phyloP scores from a whole-genome alignment of 75 land plant genomes.

The Selaginella tamariscina region DNA sequence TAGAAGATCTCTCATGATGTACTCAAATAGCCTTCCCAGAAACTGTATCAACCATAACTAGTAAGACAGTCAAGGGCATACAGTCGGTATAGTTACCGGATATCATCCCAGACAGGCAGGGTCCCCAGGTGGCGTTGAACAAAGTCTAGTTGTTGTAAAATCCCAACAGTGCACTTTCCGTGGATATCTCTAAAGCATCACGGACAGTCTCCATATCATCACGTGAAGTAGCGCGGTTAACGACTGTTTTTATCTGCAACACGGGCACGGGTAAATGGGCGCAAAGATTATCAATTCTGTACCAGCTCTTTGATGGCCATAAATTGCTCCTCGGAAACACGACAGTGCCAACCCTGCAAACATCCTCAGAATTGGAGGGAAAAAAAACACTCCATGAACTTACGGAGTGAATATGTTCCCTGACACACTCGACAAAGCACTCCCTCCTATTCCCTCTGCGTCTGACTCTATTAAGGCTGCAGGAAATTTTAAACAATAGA shows the following conservation, averaged over 20 bases:
- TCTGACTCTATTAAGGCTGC: conserved; percentile 96
- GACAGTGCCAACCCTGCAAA: conserved; percentile 73
- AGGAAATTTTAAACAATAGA: conserved; percentile 11
- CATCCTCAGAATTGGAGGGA: neutral
- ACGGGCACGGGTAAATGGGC: neutral
- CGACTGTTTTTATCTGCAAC: conserved; percentile 74
- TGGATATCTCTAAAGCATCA: conserved; percentile 88
- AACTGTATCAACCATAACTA: conserved; percentile 57
- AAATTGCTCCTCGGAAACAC: conserved; percentile 79
- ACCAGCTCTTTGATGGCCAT: conserved; percentile 97
- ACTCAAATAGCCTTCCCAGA: conserved; percentile 94
- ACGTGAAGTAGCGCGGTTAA: conserved; percentile 69
- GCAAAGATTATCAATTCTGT: conserved; percentile 6
- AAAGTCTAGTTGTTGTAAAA: conserved; percentile 57
- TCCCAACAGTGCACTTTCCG: conserved; percentile 67
- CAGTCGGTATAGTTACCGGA: conserved; percentile 26
- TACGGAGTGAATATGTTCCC: conserved; percentile 91
- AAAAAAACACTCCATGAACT: conserved; percentile 1
- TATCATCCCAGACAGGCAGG: conserved; percentile 82
- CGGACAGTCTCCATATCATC: conserved; percentile 77
- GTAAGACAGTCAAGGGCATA: too few species aligned
- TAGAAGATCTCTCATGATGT: conserved; percentile 54
- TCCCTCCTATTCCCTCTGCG: conserved; percentile 98
- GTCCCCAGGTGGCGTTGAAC: conserved; percentile 81
- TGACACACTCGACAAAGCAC: conserved; percentile 94